Evolutionary conservation across 768 basidiomycete genomes (phyloP).

Genomic region (Naematelia aurantialba): DNA sequence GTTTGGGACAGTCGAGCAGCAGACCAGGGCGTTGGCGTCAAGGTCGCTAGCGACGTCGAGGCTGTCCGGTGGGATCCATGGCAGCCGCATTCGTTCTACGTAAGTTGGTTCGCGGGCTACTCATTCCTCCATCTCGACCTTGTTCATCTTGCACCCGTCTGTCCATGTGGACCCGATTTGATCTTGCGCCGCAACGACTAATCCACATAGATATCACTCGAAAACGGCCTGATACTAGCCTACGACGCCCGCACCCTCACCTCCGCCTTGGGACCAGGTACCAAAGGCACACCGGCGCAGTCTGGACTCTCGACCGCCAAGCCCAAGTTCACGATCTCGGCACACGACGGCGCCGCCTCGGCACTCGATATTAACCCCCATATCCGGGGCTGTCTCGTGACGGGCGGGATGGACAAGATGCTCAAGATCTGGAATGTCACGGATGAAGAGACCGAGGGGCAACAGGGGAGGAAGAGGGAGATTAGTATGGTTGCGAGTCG

Average conservation of each 20-base stretch:
- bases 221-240: constrained; percentile 88
- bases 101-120: no score
- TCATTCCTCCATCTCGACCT: no score
- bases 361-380: constrained; percentile 87
- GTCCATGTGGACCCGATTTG: no score
- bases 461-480: constrained; percentile 40
- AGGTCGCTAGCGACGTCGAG: constrained; percentile 88
- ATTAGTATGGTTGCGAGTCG: constrained; percentile 51
- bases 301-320: constrained; percentile 66
- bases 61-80: constrained; percentile 93
- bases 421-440: constrained; percentile 92
- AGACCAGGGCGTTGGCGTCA: constrained; percentile 73
- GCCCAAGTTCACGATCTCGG: constrained; percentile 73
- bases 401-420: constrained; percentile 85
- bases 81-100: constrained; percentile 82
- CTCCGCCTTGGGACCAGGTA: constrained; percentile 47
- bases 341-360: constrained; percentile 86
- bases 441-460: constrained; percentile 54
- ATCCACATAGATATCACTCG: constrained; percentile 72
- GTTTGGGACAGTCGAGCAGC: constrained; percentile 88
- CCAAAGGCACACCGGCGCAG: constrained; percentile 46
- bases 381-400: constrained; percentile 82
- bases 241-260: constrained; percentile 84
- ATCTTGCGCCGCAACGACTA: no score
- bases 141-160: no score